phyloP scores from a whole-genome alignment of 2,329 filamentous ascomycete genomes.

The Sphaerulina musiva region DNA sequence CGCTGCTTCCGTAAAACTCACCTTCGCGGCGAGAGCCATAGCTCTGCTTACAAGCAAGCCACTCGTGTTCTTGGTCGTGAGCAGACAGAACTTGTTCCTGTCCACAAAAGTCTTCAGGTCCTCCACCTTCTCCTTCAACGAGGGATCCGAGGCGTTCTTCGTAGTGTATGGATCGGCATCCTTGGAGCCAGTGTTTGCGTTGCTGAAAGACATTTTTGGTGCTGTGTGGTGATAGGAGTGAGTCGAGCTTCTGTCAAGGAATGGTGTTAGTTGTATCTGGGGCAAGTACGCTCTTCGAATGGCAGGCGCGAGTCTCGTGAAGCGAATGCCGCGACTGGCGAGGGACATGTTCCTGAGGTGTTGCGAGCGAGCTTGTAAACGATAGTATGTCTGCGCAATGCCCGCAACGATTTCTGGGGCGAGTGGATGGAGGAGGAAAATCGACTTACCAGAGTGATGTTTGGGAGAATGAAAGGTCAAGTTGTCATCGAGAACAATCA shows the following conservation, averaged over 20 bases:
- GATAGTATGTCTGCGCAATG: too few relatives aligned
- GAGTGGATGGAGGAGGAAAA: background rate
- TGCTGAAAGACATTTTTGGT: conserved; percentile 46
- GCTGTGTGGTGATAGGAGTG: conserved; percentile 8
- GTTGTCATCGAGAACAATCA: conserved; percentile 9
- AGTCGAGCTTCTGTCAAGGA: background rate
- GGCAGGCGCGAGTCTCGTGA: background rate
- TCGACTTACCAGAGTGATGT: conserved; percentile 2
- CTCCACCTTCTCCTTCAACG: conserved; percentile 67
- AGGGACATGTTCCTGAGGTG: background rate
- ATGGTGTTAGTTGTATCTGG: background rate
- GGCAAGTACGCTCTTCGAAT: background rate
- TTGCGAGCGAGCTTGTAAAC: background rate
- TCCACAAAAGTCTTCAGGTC: conserved; percentile 66
- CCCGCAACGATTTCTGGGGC: too few relatives aligned
- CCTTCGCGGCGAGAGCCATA: conserved; percentile 77
- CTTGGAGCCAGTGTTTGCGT: conserved; percentile 56
- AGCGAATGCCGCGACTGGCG: background rate
- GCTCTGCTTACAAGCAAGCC: conserved; percentile 70
- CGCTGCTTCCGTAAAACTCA: conserved; percentile 31
- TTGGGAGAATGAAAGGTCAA: conserved; percentile 8
- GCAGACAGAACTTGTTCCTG: conserved; percentile 75
- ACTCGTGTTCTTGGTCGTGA: conserved; percentile 67
- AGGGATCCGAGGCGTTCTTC: conserved; percentile 64
- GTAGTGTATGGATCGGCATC: conserved; percentile 73